phyloP scores from a whole-genome alignment of 148 eudicot species.

The Fagopyrum homotropicum region DNA sequence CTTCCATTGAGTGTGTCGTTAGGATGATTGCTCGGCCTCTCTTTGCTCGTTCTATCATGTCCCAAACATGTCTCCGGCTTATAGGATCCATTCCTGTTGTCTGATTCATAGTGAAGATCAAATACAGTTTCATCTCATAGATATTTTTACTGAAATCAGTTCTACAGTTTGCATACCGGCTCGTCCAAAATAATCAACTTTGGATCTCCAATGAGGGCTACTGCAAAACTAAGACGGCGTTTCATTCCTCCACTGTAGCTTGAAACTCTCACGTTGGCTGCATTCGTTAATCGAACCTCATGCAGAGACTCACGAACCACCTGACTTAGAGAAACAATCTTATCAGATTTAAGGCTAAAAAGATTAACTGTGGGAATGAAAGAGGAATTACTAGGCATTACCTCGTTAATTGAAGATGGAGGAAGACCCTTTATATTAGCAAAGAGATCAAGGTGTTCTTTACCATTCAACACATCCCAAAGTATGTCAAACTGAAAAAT shows the following conservation, averaged over 20 bases:
- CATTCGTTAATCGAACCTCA: conserved; percentile 58
- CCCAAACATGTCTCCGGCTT: conserved; percentile 89
- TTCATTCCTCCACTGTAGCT: conserved; percentile 97
- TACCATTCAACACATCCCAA: conserved; percentile 76
- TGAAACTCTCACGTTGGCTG: conserved; percentile 58
- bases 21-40: conserved; percentile 66
- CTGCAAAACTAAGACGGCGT: conserved; percentile 92
- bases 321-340: conserved; percentile 18
- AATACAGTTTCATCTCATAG: background rate
- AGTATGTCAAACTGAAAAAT: conserved; percentile 71
- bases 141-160: background rate
- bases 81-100: conserved; percentile 98
- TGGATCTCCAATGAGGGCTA: conserved; percentile 83
- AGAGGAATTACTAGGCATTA: background rate
- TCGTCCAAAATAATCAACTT: conserved; percentile 83
- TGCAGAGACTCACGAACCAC: conserved; percentile 46
- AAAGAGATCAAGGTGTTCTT: conserved; percentile 77
- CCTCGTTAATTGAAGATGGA: conserved; percentile 51
- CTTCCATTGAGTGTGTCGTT: conserved; percentile 95
- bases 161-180: conserved; percentile 40
- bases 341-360: background rate
- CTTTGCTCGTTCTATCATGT: conserved; percentile 85
- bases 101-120: conserved; percentile 23
- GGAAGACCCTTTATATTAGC: conserved; percentile 79
- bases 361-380: too few species aligned